These are phyloP conservation scores for Vanderwaltozyma yarrowii DNA, from an alignment of 805 yeast genomes.

Conservation along the genomic window DNA sequence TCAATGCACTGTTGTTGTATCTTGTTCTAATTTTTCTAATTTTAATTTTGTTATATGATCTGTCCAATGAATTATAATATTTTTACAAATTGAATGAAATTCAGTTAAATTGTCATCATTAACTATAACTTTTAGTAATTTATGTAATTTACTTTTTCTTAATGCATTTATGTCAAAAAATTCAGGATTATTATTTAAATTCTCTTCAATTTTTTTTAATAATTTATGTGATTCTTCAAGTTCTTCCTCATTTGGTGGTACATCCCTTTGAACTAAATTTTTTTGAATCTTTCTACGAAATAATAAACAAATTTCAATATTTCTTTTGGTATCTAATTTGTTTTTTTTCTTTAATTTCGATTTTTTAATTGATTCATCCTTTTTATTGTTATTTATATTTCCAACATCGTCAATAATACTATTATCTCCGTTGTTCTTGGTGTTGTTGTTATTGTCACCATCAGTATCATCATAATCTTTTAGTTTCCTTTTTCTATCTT, in stretches of 20 bases:
- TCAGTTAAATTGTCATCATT: constrained; percentile 18
- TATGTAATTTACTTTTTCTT: constrained; percentile 23
- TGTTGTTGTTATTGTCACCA: neutral
- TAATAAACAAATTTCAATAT: constrained; percentile 20
- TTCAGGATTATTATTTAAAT: constrained; percentile 17
- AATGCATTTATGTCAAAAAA: constrained; percentile 26
- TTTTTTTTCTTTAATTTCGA: constrained; percentile 4
- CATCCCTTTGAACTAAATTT: constrained; percentile 24
- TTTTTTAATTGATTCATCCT: neutral
- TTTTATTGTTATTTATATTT: neutral
- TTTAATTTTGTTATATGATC: constrained; percentile 16
- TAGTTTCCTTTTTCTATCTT: neutral
- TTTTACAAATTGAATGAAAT: constrained; percentile 22
- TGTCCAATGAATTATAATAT: constrained; percentile 20
- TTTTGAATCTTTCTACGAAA: constrained; percentile 26
- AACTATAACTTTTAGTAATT: constrained; percentile 23
- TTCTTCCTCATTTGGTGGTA: constrained; percentile 19
- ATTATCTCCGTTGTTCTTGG: neutral
- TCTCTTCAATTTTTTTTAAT: constrained; percentile 18
- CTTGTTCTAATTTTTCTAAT: constrained; percentile 14
- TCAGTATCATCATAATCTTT: neutral
- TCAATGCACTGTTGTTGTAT: too few species aligned
- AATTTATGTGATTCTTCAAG: constrained; percentile 21
- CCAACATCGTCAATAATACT: neutral
- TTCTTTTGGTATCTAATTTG: constrained; percentile 19